A percentile compares a stretch with the other conserved stretches of the same genome.
Conservation (phyloP, 495 filamentous ascomycete genomes). For the Aspergillus funiculosus region DNA sequence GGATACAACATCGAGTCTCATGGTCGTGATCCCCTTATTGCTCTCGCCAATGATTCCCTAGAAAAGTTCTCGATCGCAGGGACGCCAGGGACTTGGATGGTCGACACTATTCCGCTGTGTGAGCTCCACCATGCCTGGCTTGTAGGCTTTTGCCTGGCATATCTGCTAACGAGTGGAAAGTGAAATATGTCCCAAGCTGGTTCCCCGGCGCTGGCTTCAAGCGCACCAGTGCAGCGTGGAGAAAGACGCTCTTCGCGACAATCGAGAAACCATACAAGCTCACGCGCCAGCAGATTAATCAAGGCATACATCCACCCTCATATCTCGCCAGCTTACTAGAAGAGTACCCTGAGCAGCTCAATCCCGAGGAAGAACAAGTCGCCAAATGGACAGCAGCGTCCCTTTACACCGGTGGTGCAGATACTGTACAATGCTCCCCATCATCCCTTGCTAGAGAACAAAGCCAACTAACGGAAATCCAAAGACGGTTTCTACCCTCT, state of each 20-base stretch:
- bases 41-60: slow-evolving; percentile 31
- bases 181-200: slow-evolving; percentile 43
- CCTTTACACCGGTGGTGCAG: slow-evolving; percentile 51
- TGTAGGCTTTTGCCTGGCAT: neutral
- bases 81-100: slow-evolving; percentile 36
- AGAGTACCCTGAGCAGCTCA: slow-evolving; percentile 7
- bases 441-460: neutral
- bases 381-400: slow-evolving; percentile 41
- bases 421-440: slow-evolving; percentile 30
- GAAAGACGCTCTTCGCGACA: slow-evolving; percentile 18
- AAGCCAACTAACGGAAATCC: neutral
- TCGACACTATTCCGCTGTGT: slow-evolving; percentile 34
- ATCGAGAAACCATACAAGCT: slow-evolving; percentile 39
- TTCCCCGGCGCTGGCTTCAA: slow-evolving; percentile 48
- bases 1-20: slow-evolving; percentile 41
- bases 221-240: slow-evolving; percentile 32
- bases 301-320: slow-evolving; percentile 29
- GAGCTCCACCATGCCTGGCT: neutral
- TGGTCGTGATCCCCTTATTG: slow-evolving; percentile 35
- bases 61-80: slow-evolving; percentile 32
- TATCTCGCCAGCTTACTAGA: slow-evolving; percentile 36
- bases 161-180: slow-evolving; percentile 14
- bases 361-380: slow-evolving; percentile 23
- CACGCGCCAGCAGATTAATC: slow-evolving; percentile 37
- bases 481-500: slow-evolving; percentile 33